Conservation (phyloP, 352 stramenopile genomes). For the Globisporangium acanthophoron region DNA sequence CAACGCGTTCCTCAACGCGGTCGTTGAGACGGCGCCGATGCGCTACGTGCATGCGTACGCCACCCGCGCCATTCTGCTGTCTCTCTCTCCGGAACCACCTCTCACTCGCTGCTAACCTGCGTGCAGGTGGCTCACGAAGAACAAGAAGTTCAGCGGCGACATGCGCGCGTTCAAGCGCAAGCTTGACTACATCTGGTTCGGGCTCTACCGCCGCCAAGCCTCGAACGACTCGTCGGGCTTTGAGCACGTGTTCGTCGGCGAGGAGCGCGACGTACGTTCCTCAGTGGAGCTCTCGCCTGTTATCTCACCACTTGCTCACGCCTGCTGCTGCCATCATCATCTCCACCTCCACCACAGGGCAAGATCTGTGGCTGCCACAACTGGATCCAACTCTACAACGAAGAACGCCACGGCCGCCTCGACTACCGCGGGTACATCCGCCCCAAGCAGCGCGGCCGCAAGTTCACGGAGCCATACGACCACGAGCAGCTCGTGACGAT, state of each 20-base stretch:
- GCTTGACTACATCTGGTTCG: conserved; percentile 94
- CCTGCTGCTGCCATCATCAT: not conserved
- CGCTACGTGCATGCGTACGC: conserved; percentile 90
- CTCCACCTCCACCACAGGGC: conserved; percentile 22
- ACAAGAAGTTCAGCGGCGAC: conserved; percentile 78
- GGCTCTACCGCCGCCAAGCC: conserved; percentile 88
- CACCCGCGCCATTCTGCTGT: not conserved
- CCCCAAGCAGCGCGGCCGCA: conserved; percentile 65
- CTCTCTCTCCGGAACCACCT: not conserved
- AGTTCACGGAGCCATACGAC: conserved; percentile 66
- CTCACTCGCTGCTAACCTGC: not conserved
- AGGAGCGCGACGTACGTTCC: conserved; percentile 89
- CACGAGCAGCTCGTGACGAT: conserved; percentile 93
- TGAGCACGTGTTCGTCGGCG: conserved; percentile 96
- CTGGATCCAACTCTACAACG: conserved; percentile 96
- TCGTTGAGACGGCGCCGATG: conserved; percentile 91
- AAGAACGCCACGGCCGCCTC: conserved; percentile 90
- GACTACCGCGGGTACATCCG: conserved; percentile 95
- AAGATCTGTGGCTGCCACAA: conserved; percentile 95
- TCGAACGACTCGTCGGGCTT: conserved; percentile 92
- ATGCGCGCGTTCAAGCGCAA: conserved; percentile 84
- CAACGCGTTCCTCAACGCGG: conserved; percentile 87
- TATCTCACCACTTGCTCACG: not conserved
- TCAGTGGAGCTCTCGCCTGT: too few relatives aligned
- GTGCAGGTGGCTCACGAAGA: conserved; percentile 71